A percentile compares a stretch with the other conserved stretches of the same genome.
Conservation (phyloP, 1,284 basidiomycete genomes). For the Phaffia rhodozyma region DNA sequence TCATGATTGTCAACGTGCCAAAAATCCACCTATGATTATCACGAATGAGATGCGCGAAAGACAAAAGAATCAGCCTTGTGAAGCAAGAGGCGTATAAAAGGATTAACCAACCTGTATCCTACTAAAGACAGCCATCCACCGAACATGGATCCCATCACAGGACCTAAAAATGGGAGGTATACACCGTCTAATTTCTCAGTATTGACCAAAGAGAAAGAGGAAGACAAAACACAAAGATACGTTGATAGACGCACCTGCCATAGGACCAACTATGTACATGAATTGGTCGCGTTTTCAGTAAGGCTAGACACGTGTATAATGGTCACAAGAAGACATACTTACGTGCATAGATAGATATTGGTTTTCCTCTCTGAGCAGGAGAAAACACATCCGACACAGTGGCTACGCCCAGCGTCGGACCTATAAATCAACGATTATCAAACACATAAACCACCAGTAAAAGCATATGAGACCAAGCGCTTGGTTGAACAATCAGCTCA, state of each 20-base stretch:
- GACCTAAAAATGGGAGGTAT: neutral
- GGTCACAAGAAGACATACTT: too few species aligned
- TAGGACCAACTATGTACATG: neutral
- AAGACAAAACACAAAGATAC: neutral
- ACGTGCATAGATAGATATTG: conserved; percentile 6
- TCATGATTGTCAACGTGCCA: conserved; percentile 30
- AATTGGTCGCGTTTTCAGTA: too few species aligned
- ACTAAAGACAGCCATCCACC: conserved; percentile 10
- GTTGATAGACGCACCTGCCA: neutral
- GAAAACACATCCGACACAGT: conserved; percentile 3
- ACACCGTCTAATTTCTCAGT: neutral
- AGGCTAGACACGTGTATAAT: too few species aligned
- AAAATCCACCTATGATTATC: conserved; percentile 29
- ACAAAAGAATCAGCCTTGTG: too few species aligned
- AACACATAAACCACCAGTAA: neutral
- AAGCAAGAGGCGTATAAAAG: too few species aligned
- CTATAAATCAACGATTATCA: neutral
- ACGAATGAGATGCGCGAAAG: too few species aligned
- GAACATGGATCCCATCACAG: conserved; percentile 3
- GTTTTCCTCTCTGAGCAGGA: neutral
- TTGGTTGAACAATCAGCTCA: neutral
- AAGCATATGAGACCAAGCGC: too few species aligned
- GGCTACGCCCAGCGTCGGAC: neutral
- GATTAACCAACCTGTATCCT: neutral
- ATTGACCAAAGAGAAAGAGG: too few species aligned